Conservation (phyloP, 306 rosid species). For the Quercus bicolor region DNA sequence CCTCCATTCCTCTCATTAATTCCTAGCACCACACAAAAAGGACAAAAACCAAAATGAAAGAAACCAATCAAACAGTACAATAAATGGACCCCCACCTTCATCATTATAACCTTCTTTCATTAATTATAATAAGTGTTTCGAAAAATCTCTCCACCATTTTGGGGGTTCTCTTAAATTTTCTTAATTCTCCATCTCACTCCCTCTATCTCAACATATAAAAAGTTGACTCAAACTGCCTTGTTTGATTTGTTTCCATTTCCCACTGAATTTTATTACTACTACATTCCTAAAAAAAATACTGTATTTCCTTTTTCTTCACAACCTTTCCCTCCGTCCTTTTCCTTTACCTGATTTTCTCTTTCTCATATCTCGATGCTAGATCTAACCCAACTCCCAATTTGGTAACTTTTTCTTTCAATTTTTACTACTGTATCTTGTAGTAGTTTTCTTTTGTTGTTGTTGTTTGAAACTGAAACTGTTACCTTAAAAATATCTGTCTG, state of each 20-base stretch:
- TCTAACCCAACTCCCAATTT: constrained; percentile 21
- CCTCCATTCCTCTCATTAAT: no score
- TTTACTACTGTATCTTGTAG: not conserved
- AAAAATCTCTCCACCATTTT: constrained; percentile 1
- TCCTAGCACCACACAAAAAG: no score
- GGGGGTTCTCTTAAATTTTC: not conserved
- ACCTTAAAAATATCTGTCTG: not conserved
- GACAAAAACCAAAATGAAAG: no score
- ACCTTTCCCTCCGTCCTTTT: not conserved
- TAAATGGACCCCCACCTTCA: no score
- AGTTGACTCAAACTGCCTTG: not conserved
- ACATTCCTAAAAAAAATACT: not conserved
- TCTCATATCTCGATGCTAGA: constrained; percentile 22
- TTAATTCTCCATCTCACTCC: not conserved
- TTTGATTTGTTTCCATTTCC: not conserved
- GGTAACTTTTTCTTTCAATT: constrained; percentile 2
- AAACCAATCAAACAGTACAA: no score
- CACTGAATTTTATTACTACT: not conserved
- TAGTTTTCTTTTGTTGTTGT: constrained; percentile 8
- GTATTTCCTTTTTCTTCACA: not conserved
- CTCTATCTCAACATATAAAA: constrained; percentile 7
- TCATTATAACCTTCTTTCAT: not conserved
- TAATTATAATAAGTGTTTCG: not conserved
- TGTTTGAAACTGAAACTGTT: not conserved
- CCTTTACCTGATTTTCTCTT: not conserved